Evolutionary conservation across 306 rosid genomes (phyloP).

Genomic region (Lagenaria siceraria): DNA sequence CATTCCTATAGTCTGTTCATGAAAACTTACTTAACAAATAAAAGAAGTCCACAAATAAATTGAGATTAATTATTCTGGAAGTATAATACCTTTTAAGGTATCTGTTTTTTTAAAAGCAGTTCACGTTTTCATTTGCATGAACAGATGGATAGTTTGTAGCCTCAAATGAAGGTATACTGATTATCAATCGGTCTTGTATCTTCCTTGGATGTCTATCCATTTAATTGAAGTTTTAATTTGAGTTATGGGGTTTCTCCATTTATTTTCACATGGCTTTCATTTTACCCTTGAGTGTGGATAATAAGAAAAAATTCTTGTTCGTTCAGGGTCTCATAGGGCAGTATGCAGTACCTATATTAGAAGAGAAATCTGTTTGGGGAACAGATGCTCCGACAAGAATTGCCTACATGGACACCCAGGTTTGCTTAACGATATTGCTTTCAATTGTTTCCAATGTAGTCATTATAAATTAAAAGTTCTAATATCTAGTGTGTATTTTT

Average conservation of each 20-base stretch:
- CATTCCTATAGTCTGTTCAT: background rate
- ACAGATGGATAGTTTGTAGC: background rate
- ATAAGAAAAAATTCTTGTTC: background rate
- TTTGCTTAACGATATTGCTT: conserved; percentile 7
- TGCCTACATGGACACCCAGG: conserved; percentile 99
- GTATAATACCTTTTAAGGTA: background rate
- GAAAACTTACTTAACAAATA: background rate
- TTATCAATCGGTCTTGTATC: background rate
- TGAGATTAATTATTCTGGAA: background rate
- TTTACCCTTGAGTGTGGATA: background rate
- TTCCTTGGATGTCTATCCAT: background rate
- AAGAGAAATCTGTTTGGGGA: conserved; percentile 98
- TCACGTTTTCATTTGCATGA: background rate
- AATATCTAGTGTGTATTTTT: background rate
- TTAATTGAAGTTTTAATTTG: background rate
- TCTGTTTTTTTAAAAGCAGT: background rate
- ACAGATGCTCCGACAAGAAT: conserved; percentile 96
- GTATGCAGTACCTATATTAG: conserved; percentile 88
- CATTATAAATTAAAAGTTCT: background rate
- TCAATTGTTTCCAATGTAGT: background rate
- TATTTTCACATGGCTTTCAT: background rate
- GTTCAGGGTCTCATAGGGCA: conserved; percentile 85
- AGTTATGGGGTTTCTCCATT: background rate
- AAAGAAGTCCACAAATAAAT: background rate
- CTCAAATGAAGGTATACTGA: background rate